Conservation (phyloP, 2,329 filamentous ascomycete genomes). For the Diaporthe sp. region DNA sequence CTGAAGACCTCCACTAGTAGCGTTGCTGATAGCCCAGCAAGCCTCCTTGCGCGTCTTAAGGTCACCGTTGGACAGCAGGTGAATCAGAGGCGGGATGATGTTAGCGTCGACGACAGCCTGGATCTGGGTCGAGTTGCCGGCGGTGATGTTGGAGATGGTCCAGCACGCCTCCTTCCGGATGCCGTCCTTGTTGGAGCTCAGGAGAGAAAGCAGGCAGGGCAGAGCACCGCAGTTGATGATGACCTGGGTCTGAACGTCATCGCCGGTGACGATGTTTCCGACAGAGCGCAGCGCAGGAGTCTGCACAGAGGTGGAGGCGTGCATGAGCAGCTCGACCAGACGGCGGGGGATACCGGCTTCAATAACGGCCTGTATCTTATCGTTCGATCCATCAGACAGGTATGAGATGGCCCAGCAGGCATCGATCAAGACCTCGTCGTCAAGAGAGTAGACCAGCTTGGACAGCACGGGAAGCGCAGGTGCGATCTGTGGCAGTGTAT, state of each 20-base stretch:
- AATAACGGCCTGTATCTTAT: conserved; percentile 99
- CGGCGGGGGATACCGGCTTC: conserved; percentile 97
- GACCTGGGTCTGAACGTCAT: conserved; percentile 98
- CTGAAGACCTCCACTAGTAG: conserved; percentile 95
- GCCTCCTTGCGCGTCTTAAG: conserved; percentile 99
- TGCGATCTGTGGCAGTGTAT: conserved; percentile 75
- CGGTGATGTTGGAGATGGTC: conserved; percentile 99
- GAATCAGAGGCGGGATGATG: conserved; percentile 96
- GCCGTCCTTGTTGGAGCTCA: conserved; percentile 97
- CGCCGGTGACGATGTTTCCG: conserved; percentile 98
- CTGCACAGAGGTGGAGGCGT: conserved; percentile 97
- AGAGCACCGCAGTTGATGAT: conserved; percentile 99
- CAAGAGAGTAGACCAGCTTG: conserved; percentile 98
- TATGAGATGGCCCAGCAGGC: conserved; percentile 99
- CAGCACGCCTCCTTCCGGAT: conserved; percentile 99
- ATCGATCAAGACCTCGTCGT: conserved; percentile 98
- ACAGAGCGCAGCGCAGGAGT: conserved; percentile 97
- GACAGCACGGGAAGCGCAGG: conserved; percentile 94
- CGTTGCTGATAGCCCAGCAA: conserved; percentile 99
- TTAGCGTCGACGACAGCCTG: conserved; percentile 97
- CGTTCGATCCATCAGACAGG: conserved; percentile 96
- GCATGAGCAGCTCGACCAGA: conserved; percentile 96
- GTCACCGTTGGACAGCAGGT: conserved; percentile 95
- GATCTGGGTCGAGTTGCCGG: conserved; percentile 97
- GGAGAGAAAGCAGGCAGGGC: conserved; percentile 89